Percentiles rank a stretch among this genome's conserved stretches.
phyloP scores from a whole-genome alignment of 305 asterid species.

The Andrographis paniculata region DNA sequence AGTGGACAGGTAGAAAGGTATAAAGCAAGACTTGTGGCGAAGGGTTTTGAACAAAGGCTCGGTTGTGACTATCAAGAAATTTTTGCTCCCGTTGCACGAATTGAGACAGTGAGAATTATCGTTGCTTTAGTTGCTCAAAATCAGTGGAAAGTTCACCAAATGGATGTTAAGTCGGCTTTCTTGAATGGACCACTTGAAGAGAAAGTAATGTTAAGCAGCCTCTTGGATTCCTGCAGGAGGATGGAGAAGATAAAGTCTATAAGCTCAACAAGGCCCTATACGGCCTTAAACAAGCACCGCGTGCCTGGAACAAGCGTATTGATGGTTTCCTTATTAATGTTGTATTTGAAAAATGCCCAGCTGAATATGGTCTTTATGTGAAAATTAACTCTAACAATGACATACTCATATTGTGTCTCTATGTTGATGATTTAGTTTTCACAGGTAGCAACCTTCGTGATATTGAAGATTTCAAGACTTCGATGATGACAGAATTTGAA shows the following conservation, averaged over 20 bases:
- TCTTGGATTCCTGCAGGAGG: not conserved
- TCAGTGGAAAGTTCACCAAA: conserved; percentile 14
- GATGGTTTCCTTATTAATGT: conserved; percentile 7
- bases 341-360: conserved; percentile 6
- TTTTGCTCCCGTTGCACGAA: too few relatives aligned
- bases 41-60: too few relatives aligned
- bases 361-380: conserved; percentile 4
- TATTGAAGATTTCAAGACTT: conserved; percentile 8
- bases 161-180: conserved; percentile 11
- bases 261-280: conserved; percentile 1
- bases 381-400: not conserved
- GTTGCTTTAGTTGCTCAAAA: too few relatives aligned
- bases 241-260: not conserved
- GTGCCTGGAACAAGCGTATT: conserved; percentile 9
- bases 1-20: not conserved
- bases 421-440: conserved; percentile 12
- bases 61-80: too few relatives aligned
- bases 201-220: too few relatives aligned
- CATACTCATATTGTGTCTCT: not conserved
- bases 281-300: too few relatives aligned
- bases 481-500: conserved; percentile 9
- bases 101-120: too few relatives aligned
- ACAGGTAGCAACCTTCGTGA: not conserved
- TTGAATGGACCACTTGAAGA: too few relatives aligned
- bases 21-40: too few relatives aligned